Percentiles rank a stretch among this genome's conserved stretches.
phyloP scores from a whole-genome alignment of 1,284 basidiomycete species.

The Exobasidium rhododendri region DNA sequence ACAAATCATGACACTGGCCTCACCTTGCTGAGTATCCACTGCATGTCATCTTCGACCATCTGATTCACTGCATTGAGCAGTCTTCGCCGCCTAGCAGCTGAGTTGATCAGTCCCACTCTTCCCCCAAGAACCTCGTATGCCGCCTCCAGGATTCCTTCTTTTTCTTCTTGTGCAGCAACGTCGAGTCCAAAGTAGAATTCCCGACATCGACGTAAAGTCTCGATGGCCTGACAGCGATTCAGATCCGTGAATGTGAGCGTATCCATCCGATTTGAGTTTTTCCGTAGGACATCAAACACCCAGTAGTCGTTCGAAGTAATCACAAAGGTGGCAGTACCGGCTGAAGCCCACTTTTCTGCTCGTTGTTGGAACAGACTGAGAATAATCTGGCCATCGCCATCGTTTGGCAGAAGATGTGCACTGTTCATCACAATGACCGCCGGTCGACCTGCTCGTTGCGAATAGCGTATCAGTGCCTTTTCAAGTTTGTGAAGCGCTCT shows the following conservation, averaged over 20 bases:
- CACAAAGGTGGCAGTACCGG: slow-evolving; percentile 44
- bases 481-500: slow-evolving; percentile 49
- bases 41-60: slow-evolving; percentile 46
- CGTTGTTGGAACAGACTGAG: slow-evolving; percentile 48
- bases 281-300: slow-evolving; percentile 42
- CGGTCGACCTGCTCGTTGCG: slow-evolving; percentile 36
- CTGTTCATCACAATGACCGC: slow-evolving; percentile 50
- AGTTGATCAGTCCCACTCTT: slow-evolving; percentile 41
- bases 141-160: slow-evolving; percentile 2
- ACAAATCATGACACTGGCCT: too few relatives aligned
- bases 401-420: slow-evolving; percentile 40
- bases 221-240: slow-evolving; percentile 34
- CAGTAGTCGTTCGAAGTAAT: slow-evolving; percentile 44
- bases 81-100: slow-evolving; percentile 35
- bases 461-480: slow-evolving; percentile 35
- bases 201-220: slow-evolving; percentile 34
- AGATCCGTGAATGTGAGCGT: slow-evolving; percentile 46
- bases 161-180: slow-evolving; percentile 30
- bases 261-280: slow-evolving; percentile 47
- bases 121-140: slow-evolving; percentile 47
- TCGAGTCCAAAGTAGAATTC: slow-evolving; percentile 46
- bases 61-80: slow-evolving; percentile 38
- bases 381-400: slow-evolving; percentile 43
- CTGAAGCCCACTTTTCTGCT: slow-evolving; percentile 46
- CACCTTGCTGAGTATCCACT: slow-evolving; percentile 48